Evolutionary conservation across 352 stramenopile genomes (phyloP).

Genomic region (Pythium insidiosum): DNA sequence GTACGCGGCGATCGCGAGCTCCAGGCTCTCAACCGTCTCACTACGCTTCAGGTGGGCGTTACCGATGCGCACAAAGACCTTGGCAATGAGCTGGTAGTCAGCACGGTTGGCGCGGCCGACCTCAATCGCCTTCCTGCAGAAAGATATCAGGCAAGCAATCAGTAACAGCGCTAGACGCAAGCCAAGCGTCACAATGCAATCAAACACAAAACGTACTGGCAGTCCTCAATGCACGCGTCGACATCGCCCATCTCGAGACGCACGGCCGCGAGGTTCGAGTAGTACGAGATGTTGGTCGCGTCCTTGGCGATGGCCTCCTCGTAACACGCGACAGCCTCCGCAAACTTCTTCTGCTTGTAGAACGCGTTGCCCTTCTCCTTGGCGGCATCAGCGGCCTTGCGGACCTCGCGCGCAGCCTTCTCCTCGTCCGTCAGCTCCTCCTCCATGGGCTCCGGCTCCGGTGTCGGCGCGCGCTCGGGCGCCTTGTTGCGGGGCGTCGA

Average conservation of each 20-base stretch:
- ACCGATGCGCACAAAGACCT: conserved; percentile 92
- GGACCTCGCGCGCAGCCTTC: conserved; percentile 33
- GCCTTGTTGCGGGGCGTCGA: conserved; percentile 17
- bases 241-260: conserved; percentile 95
- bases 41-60: conserved; percentile 96
- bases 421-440: conserved; percentile 86
- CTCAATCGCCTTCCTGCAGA: conserved; percentile 95
- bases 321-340: conserved; percentile 92
- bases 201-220: conserved; percentile 48
- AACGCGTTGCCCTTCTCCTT: conserved; percentile 96
- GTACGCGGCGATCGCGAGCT: conserved; percentile 81
- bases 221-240: conserved; percentile 91
- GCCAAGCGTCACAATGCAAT: neutral
- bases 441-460: conserved; percentile 69
- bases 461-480: conserved; percentile 18
- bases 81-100: conserved; percentile 95
- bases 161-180: conserved; percentile 5
- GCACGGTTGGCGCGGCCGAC: conserved; percentile 92
- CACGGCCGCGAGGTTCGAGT: conserved; percentile 97
- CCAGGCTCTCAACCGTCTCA: conserved; percentile 82
- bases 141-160: conserved; percentile 18
- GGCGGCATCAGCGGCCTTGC: conserved; percentile 77
- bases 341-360: conserved; percentile 98
- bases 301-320: conserved; percentile 94
- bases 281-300: conserved; percentile 94